Base-by-base conservation (phyloP, 805 yeast species). In the Komagataella phaffii region DNA sequence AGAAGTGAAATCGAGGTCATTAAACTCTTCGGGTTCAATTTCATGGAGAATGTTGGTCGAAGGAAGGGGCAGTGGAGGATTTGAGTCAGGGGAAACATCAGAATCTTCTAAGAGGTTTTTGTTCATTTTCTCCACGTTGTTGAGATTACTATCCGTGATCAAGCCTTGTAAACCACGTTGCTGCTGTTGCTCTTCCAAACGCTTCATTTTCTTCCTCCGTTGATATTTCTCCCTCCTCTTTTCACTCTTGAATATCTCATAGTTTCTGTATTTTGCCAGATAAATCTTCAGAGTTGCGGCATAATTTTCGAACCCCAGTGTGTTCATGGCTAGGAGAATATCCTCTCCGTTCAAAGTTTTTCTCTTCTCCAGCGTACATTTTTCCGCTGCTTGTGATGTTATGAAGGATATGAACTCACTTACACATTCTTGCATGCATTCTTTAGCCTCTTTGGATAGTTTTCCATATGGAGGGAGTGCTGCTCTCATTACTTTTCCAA, bases 401-500 rank as follows among this genome's bases (percentile, higher is more conserved):
- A 81, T 76, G 63, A 81, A 81, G 7, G 84, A 77, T 43, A 81
- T 83, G 63, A 80, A 81, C 63, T 81, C 85, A 49, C 77, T 69
- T 3, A 80, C 87, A 60, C 85, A 81, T 59, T 82, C 87, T 63
- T 82, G 88, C 67, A 82, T 80, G 57, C 87, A 79, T 58, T 83
- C 90, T 59, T 84, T 83, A 46, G 90, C 85, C 59, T 85, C 93
- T 59, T 84, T 85, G 21, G 88, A 81, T 1, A 85, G 80, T 59
- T 85, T 85, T 8, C 90, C 91, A 44, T 81, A 80, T 10, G 73
- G 67, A 3, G 93, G 91, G 23, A 85, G 67, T 2, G 91, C 83
- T 52, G 68, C 72, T 60, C 85, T 85, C 91, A 85, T 85, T 50
- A 85, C 77, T 51, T 91, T 69, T 17, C 84, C 83, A 54, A 80